These are phyloP conservation scores for Aureobasidium sp. DNA, from an alignment of 2,329 filamentous ascomycete species.

Conservation along the genomic window DNA sequence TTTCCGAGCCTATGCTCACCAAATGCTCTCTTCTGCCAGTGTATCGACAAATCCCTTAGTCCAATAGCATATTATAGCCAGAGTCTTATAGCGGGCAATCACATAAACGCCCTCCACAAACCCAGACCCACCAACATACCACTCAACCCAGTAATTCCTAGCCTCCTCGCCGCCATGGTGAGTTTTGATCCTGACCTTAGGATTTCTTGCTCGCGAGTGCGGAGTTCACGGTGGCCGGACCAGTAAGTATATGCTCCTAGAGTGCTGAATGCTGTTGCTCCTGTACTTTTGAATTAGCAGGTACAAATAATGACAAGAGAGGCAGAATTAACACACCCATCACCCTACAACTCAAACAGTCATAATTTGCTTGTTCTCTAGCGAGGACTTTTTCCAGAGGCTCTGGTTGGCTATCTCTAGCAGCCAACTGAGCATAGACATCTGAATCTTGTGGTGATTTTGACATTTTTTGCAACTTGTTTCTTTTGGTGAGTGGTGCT, in stretches of 20 bases:
- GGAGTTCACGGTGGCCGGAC: slow-evolving; percentile 37
- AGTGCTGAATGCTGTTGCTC: slow-evolving; percentile 36
- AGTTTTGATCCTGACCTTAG: slow-evolving; percentile 32
- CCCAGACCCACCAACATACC: slow-evolving; percentile 35
- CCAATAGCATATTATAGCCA: no score
- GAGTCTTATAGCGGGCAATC: not conserved
- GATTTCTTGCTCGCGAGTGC: slow-evolving; percentile 31
- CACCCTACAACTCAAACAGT: slow-evolving; percentile 24
- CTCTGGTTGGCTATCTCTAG: slow-evolving; percentile 9
- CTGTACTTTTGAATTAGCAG: slow-evolving; percentile 19
- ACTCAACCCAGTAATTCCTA: slow-evolving; percentile 30
- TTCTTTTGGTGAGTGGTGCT: not conserved
- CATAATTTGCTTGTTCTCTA: slow-evolving; percentile 39
- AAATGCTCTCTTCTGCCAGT: no score
- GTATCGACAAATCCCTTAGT: no score
- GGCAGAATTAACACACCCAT: slow-evolving; percentile 19
- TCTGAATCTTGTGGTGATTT: not conserved
- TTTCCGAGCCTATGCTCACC: no score
- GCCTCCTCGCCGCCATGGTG: slow-evolving; percentile 31
- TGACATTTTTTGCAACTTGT: not conserved
- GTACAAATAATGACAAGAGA: no score
- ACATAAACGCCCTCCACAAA: slow-evolving; percentile 31
- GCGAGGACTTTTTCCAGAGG: slow-evolving; percentile 24
- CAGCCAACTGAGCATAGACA: not conserved
- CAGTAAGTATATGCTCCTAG: slow-evolving; percentile 39